Percentiles rank a stretch among this genome's conserved stretches.
Evolutionary conservation across 805 yeast genomes (phyloP).

Genomic region (Cyberlindnera petersonii): DNA sequence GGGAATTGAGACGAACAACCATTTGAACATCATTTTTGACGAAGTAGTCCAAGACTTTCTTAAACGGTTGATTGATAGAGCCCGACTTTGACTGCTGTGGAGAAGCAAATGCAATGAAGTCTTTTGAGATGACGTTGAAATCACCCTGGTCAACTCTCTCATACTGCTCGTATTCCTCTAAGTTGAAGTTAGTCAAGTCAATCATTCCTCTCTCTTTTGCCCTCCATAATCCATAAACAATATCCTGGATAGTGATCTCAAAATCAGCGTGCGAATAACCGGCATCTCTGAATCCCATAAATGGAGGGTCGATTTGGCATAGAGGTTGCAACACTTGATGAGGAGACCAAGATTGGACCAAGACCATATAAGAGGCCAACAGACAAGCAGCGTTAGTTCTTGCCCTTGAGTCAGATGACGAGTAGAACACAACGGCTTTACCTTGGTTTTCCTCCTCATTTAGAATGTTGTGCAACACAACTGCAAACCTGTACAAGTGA

Average conservation of each 20-base stretch:
- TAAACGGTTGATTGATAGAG: conserved; percentile 66
- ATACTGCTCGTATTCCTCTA: conserved; percentile 91
- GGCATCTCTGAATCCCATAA: conserved; percentile 94
- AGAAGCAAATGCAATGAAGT: conserved; percentile 96
- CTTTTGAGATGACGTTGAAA: conserved; percentile 85
- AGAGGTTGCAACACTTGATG: conserved; percentile 95
- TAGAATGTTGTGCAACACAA: conserved; percentile 83
- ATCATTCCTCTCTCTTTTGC: conserved; percentile 90
- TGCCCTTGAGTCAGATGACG: conserved; percentile 73
- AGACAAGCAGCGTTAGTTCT: conserved; percentile 94
- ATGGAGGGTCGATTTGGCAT: conserved; percentile 87
- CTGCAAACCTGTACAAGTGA: conserved; percentile 91
- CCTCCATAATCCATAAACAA: conserved; percentile 95
- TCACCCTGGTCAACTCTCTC: conserved; percentile 98
- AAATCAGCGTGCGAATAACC: conserved; percentile 96
- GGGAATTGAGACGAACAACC: conserved; percentile 90
- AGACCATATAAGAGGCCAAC: conserved; percentile 88
- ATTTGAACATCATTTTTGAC: conserved; percentile 68
- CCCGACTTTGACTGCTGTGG: conserved; percentile 65
- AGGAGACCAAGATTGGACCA: conserved; percentile 97
- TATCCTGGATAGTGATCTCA: conserved; percentile 88
- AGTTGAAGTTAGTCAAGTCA: conserved; percentile 79
- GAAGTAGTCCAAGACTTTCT: conserved; percentile 77
- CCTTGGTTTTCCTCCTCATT: conserved; percentile 81
- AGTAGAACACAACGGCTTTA: conserved; percentile 87